Evolutionary conservation across 768 basidiomycete genomes (phyloP), one percentile per base, ranked within the genome.

Genomic region (Mycena sanguinolenta): DNA sequence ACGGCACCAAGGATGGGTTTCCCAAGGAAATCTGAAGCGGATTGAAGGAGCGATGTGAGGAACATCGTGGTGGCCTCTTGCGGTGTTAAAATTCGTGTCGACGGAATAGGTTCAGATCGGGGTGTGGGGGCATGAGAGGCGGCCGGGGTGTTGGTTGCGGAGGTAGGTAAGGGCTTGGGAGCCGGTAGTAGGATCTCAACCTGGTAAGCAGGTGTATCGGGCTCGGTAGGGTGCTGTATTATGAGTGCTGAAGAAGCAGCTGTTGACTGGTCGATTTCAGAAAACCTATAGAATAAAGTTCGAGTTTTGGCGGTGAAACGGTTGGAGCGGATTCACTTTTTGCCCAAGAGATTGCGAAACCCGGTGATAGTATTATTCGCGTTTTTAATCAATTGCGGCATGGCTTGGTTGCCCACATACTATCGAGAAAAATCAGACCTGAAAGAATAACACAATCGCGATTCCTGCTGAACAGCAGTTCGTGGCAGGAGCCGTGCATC

Each of bases 321-420:
- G 16, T 4, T 49, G 17, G n/a, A 28, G 27, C 36, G 38, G 63
- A 58, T 30, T 21, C 67, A 97, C 93, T 91, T 96, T 86, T 96
- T 95, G 63, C 97, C 97, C 30, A 99, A 84, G 10, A 98, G 84
- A 79, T 98, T 96, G 28, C 97, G 88, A 86, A 99, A 99, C 2
- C 93, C 95, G n/a, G 90, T 90, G 75, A 99, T 96, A 21, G 97
- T 97, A 79, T 99, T 99, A 76, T 91, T 86, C 0, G 93, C 84
- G 80, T 99, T 99, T 83, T 98, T 98, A 17, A 99, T 95, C 44
- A 98, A 91, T 78, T 99, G 98, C 4, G 90, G 92, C 77, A 92
- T 95, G 46, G 97, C 97, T 77, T 95, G 94, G 81, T 95, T 97
- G 70, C 98, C 98, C 59, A 97, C 94, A 83, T 99, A 98, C 97